These are phyloP conservation scores for Poronia punctata DNA, from an alignment of 495 filamentous ascomycete species.

Conservation along the genomic window DNA sequence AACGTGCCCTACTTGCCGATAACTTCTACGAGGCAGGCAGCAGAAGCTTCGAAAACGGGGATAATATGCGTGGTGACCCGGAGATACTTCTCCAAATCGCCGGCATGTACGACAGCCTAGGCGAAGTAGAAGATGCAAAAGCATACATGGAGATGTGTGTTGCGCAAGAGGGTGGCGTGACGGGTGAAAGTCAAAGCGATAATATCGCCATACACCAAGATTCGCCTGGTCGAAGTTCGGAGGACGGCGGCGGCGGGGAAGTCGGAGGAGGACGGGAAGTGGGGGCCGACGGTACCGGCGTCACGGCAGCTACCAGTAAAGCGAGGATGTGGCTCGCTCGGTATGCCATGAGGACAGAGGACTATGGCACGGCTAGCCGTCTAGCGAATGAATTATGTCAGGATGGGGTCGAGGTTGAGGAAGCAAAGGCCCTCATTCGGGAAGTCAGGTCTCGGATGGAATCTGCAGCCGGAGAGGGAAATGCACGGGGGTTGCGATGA, in stretches of 20 bases:
- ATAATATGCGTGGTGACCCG: conserved; percentile 65
- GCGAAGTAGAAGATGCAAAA: conserved; percentile 68
- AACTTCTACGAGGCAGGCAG: conserved; percentile 62
- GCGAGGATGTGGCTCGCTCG: conserved; percentile 91
- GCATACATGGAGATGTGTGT: conserved; percentile 93
- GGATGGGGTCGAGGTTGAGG: conserved; percentile 95
- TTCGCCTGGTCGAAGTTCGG: conserved; percentile 45
- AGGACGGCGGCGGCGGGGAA: conserved; percentile 44
- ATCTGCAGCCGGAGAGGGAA: conserved; percentile 21
- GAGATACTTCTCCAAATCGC: conserved; percentile 88
- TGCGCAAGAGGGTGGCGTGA: conserved; percentile 70
- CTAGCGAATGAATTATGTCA: conserved; percentile 87
- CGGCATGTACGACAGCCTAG: conserved; percentile 73
- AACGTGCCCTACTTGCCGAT: conserved; percentile 79
- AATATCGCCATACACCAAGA: conserved; percentile 39
- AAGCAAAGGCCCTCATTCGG: conserved; percentile 90
- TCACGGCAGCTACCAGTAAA: conserved; percentile 82
- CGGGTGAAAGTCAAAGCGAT: conserved; percentile 38
- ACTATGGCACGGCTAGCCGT: conserved; percentile 68
- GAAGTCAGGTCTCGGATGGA: conserved; percentile 82
- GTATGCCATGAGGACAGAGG: conserved; percentile 66
- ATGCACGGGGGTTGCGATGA: conserved; percentile 5
- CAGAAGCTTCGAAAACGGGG: conserved; percentile 38
- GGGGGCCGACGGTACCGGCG: conserved; percentile 56
- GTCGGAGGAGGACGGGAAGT: conserved; percentile 30